Conservation (phyloP, 1,284 basidiomycete species). For the Schizophyllum amplum region DNA sequence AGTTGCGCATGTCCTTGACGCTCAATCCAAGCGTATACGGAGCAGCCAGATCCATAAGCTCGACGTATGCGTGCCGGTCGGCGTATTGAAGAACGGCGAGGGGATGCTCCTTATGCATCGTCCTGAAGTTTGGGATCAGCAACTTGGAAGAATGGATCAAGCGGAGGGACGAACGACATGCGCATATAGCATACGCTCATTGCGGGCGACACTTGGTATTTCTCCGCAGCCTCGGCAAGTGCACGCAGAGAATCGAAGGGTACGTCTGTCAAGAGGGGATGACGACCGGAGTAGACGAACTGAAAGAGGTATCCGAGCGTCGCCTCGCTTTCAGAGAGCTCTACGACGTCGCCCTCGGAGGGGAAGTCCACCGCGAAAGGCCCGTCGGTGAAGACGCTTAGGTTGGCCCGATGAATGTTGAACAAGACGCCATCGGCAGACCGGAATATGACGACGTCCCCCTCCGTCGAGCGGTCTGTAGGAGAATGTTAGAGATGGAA, state of each 20-base stretch:
- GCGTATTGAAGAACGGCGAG: no score
- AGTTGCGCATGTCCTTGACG: background rate
- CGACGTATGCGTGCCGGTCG: background rate
- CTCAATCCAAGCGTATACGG: background rate
- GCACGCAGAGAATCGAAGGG: slow-evolving; percentile 15
- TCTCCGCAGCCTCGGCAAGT: slow-evolving; percentile 23
- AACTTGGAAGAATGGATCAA: no score
- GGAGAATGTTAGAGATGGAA: no score
- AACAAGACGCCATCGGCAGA: slow-evolving; percentile 16
- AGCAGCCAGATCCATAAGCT: background rate
- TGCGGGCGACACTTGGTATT: slow-evolving; percentile 22
- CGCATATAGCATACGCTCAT: slow-evolving; percentile 20
- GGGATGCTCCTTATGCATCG: slow-evolving; percentile 1
- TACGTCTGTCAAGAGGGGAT: slow-evolving; percentile 16
- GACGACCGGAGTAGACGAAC: slow-evolving; percentile 16
- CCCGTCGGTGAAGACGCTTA: slow-evolving; percentile 13
- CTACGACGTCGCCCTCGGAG: slow-evolving; percentile 10
- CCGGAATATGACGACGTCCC: slow-evolving; percentile 12
- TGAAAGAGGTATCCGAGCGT: slow-evolving; percentile 20
- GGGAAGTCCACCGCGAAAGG: slow-evolving; percentile 6
- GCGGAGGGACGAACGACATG: no score
- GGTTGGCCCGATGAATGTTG: slow-evolving; percentile 14
- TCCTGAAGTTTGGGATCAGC: no score
- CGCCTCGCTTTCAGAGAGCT: slow-evolving; percentile 15
- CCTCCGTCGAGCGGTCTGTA: slow-evolving; percentile 10